Base-by-base conservation (phyloP, 1,284 basidiomycete species). In the Naganishia cerealis region DNA sequence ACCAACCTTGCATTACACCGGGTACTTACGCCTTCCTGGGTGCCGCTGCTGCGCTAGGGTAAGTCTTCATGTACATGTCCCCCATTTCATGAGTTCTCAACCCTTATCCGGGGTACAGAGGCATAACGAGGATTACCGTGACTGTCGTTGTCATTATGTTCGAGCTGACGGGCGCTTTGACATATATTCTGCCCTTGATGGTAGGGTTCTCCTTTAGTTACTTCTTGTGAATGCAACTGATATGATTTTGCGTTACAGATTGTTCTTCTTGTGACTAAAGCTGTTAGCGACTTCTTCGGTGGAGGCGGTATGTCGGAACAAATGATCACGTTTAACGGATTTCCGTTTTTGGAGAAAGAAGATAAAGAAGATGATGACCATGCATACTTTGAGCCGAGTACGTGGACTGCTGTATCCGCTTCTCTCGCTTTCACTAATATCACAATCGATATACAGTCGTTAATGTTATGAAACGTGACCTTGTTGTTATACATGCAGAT, bases 61-160 rank as follows among this genome's bases (percentile, higher is more conserved):
- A 72, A 71, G 85, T 77, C 1, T 15, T 46, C 39, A 12, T 6
- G 21, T 63, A 18, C 33, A 21, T 40, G 18, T 46, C 13, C 40
- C n/a, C 8, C 24, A 36, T 7, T n/a, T 57, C 18, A 2, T 26
- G 18, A 42, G 16, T 6, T 1, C 21, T 18, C 40, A 36, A 2
- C n/a, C 26, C 46, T 29, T 42, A 13, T 50, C 55, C 69, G 67
- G 57, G 2, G 5, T 40, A 12, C 70, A 92, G 93, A 68, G 96
- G 96, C 33, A 88, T 99, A 65, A 99, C 97, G 84, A 86, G 94
- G 71, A 92, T 98, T 71, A 99, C 96, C 0, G 92, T 99, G 26
- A 93, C 94, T 0, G 94, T 99, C 1, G 96, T 98, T 1, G 96
- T 99, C 65, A 97, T 99, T 81, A 99, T 99, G 94, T 98, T 98